These are phyloP conservation scores for Helicostylum pulchrum DNA, from an alignment of 192 early-diverging fungal species.

Conservation along the genomic window DNA sequence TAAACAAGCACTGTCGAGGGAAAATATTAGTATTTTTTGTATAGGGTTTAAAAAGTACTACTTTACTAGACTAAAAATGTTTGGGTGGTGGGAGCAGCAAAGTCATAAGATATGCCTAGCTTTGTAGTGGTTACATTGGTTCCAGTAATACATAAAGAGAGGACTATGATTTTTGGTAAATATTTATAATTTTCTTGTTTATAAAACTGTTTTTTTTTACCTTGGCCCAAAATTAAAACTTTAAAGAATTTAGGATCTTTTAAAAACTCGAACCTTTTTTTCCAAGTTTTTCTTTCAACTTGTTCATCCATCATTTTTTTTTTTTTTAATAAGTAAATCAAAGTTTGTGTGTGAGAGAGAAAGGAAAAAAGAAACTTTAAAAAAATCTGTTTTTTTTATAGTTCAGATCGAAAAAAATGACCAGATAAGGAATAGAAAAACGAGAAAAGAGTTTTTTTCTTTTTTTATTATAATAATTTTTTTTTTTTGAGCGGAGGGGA, in stretches of 20 bases:
- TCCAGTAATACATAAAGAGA: conserved; percentile 74
- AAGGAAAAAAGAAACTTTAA: not conserved
- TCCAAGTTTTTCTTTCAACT: not conserved
- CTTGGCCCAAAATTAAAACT: conserved; percentile 37
- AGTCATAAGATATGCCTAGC: conserved; percentile 48
- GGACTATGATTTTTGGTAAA: conserved; percentile 33
- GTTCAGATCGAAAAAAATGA: too few relatives aligned
- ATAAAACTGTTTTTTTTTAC: too few relatives aligned
- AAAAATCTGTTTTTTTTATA: too few relatives aligned
- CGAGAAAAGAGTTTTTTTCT: not conserved
- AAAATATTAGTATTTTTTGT: not conserved
- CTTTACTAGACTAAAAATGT: conserved; percentile 63
- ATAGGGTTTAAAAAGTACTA: too few relatives aligned
- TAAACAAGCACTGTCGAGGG: conserved; percentile 41
- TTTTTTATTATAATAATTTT: not conserved
- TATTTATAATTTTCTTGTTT: not conserved
- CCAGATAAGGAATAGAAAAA: not conserved
- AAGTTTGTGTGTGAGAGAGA: too few relatives aligned
- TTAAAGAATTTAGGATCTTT: conserved; percentile 28
- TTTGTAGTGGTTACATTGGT: conserved; percentile 67
- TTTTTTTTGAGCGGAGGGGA: not conserved
- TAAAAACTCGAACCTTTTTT: conserved; percentile 26
- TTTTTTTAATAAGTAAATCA: not conserved
- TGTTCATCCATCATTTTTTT: not conserved
- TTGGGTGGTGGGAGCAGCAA: conserved; percentile 67